Evolutionary conservation across 805 yeast species (phyloP).

Genomic region (Yarrowia bubula): DNA sequence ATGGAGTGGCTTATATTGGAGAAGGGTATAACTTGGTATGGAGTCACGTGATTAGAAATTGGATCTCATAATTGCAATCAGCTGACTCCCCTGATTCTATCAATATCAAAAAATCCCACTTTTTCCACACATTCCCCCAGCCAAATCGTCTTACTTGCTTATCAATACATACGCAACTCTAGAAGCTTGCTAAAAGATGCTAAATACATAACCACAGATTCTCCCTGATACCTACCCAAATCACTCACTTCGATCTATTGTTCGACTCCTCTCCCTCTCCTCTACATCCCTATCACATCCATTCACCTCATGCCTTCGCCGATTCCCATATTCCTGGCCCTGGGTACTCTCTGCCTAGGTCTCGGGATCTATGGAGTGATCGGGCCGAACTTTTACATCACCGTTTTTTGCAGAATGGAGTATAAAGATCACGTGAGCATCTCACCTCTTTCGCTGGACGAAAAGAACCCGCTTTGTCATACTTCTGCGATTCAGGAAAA

Average conservation of each 20-base stretch:
- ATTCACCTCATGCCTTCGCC: not conserved
- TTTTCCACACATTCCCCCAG: no score
- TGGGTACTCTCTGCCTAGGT: constrained; percentile 1
- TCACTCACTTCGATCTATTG: not conserved
- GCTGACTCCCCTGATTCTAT: not conserved
- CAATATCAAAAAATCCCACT: not conserved
- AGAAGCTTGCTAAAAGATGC: not conserved
- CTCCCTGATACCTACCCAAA: not conserved
- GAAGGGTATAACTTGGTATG: not conserved
- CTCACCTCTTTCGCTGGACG: constrained; percentile 3
- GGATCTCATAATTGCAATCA: not conserved
- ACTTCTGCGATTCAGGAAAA: not conserved
- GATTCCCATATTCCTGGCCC: constrained; percentile 14
- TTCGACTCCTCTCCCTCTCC: not conserved
- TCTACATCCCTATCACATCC: not conserved
- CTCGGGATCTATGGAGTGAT: constrained; percentile 18
- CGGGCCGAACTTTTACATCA: constrained; percentile 21
- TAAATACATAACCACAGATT: constrained; percentile 3
- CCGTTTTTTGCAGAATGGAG: constrained; percentile 1
- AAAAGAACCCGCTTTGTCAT: constrained; percentile 19
- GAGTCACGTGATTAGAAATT: not conserved
- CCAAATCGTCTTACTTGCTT: no score
- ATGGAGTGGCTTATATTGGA: not conserved
- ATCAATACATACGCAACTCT: not conserved
- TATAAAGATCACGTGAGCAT: not conserved